phyloP scores from a whole-genome alignment of 164 flowering plant genomes.

The Stephania yunnanensis region DNA sequence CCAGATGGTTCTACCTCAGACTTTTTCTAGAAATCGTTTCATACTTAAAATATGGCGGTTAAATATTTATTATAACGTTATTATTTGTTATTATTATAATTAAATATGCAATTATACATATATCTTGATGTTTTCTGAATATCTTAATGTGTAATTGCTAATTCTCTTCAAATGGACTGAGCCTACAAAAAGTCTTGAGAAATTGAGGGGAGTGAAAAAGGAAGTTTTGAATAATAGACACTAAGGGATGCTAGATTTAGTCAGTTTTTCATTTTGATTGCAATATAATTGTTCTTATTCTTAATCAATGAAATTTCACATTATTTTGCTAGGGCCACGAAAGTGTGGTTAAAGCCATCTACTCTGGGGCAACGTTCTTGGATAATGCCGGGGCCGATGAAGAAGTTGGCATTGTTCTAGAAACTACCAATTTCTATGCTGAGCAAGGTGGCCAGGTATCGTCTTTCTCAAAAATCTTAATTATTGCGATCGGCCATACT shows the following conservation, averaged over 20 bases:
- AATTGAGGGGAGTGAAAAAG: too few relatives aligned
- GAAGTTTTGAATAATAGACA: too few relatives aligned
- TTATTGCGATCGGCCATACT: background rate
- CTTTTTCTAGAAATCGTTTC: background rate
- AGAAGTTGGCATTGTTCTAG: constrained; percentile 78
- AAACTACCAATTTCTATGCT: constrained; percentile 83
- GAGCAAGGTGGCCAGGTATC: constrained; percentile 99
- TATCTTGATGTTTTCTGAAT: background rate
- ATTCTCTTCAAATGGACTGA: background rate
- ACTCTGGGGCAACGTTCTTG: constrained; percentile 63
- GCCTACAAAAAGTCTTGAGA: background rate
- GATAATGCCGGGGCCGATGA: constrained; percentile 40
- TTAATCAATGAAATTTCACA: constrained; percentile 1
- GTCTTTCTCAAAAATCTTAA: background rate
- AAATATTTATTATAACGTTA: too few relatives aligned
- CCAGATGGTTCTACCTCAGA: background rate
- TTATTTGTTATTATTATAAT: too few relatives aligned
- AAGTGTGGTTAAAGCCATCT: constrained; percentile 76
- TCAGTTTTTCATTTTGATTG: too few relatives aligned
- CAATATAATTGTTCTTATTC: background rate
- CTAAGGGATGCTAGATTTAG: too few relatives aligned
- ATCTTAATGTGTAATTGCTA: background rate
- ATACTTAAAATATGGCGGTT: background rate
- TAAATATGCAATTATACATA: background rate
- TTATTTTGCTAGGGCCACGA: constrained; percentile 54